Evolutionary conservation across 768 basidiomycete species (phyloP), one percentile per base, ranked within the genome.

Genomic region (Chalciporus sphaerocephalus): DNA sequence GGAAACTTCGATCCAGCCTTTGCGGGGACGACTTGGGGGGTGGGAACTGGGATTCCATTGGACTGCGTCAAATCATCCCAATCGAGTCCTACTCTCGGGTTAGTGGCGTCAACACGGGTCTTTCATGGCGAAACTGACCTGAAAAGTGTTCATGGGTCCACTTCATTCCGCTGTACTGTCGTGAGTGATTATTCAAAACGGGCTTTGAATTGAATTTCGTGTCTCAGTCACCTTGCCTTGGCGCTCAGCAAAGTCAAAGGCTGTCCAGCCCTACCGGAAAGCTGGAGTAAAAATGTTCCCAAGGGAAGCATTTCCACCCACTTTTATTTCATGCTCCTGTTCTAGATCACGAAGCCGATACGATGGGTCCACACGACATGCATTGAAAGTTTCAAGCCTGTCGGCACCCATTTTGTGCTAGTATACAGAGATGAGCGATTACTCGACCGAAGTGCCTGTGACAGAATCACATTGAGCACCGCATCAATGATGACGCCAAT

Each of bases 351-450:
- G 80, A 18, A 81, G 66, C 1, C 93, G 75, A 59, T 94, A 81
- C 17, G 79, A 56, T 5, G 80, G 68, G 48, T 88, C 79, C 8
- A 90, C 87, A 21, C 80, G 83, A 8, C 86, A 78, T 11, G 81
- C 92, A 8, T 66, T 53, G 61, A 91, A 85, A 1, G 59, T 68
- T 67, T 96, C 93, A 8, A 64, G 56, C 55, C 80, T 72, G 63
- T 96, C 93, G 11, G 81, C 93, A 27, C 93, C 93, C 30, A 91
- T 69, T 69, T 92, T 88, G 57, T 90, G 87, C 88, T 90, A 41
- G 39, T 38, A 13, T 18, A 28, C 10, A 39, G 18, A 21, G 47
- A 30, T 58, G 34, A 53, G 50, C 22, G 16, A 55, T 25, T 27
- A 24, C 13, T 11, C 25, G 15, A 42, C 11, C 32, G 23, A 46